Percentiles rank a stretch among this genome's conserved stretches.
These are phyloP conservation scores for Termitomyces sp. DNA, from an alignment of 768 basidiomycete genomes.

Conservation along the genomic window DNA sequence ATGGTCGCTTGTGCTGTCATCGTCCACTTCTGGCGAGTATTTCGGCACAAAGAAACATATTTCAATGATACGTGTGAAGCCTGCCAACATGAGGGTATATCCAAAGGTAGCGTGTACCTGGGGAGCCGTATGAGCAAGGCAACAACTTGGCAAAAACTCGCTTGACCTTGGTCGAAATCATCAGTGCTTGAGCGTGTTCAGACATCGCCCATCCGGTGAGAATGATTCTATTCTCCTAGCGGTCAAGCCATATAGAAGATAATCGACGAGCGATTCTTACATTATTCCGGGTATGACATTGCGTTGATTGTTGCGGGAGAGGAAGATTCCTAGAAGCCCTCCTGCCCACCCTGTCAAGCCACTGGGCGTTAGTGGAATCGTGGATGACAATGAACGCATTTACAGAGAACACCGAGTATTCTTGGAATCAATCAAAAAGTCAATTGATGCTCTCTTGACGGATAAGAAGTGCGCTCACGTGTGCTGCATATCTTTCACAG, in stretches of 20 bases:
- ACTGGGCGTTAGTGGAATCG: constrained; percentile 3
- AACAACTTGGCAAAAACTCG: background rate
- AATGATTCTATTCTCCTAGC: constrained; percentile 52
- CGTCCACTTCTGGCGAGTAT: constrained; percentile 30
- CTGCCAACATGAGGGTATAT: constrained; percentile 82
- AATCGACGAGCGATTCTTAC: constrained; percentile 37
- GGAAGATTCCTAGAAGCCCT: constrained; percentile 82
- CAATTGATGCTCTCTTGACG: background rate
- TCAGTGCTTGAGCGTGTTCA: constrained; percentile 79
- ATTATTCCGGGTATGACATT: constrained; percentile 80
- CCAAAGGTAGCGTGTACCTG: constrained; percentile 86
- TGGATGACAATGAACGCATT: constrained; percentile 14
- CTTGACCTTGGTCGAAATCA: constrained; percentile 75
- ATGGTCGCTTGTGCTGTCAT: constrained; percentile 61
- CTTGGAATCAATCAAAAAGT: constrained; percentile 29
- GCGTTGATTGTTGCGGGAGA: constrained; percentile 78
- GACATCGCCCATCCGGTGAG: constrained; percentile 96
- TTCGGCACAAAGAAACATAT: constrained; percentile 68
- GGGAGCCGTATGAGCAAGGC: background rate
- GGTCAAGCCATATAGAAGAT: background rate
- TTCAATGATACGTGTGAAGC: constrained; percentile 75
- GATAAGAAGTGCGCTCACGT: constrained; percentile 50
- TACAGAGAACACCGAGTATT: constrained; percentile 72
- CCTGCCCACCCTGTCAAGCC: constrained; percentile 80
- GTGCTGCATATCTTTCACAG: constrained; percentile 93